Evolutionary conservation across 2,329 filamentous ascomycete genomes (phyloP), one percentile per base, ranked within the genome.

Genomic region (Aureobasidium sp.): DNA sequence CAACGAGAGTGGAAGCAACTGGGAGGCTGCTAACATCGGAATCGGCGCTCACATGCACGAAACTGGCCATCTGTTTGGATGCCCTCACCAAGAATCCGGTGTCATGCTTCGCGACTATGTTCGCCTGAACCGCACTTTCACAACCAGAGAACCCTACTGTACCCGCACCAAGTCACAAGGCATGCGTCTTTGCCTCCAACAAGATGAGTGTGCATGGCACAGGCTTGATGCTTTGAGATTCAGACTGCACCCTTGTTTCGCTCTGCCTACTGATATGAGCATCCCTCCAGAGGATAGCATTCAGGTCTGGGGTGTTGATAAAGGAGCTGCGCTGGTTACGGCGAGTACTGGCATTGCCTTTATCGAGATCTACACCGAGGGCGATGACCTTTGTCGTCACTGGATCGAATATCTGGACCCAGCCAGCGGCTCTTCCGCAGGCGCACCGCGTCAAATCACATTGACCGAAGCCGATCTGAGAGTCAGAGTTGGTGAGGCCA

Each of bases 1-100:
- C 71, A 88, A 88, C 66, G 89, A 96, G 65, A 87, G 86, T 7
- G 92, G 92, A 25, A 95, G 89, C 70, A 94, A 86, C 49, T 97
- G 93, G 93, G 93, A 97, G 72, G 86, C 91, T n/a, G 91, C 90
- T 27, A 95, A 93, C 67, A 88, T 96, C 63, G 92, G 92, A 31
- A 95, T 97, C 65, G 93, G 93, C 8, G 92, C 90, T 10, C 93
- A 97, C 73, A 74, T 97, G 50, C 93, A 95, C 72, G 91, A 96
- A 74, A 88, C 88, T 0, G 93, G 93, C 3, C 93, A 95, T 74
- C 74, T 96, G 23, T 88, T 97, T 66, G 93, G 93, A 53, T 95
- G 90, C 65, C 90, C 90, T 10, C 89, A 95, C 70, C 90, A 95
- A 70, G 90, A 94, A 69, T 88, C 79, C 29, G 93, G 94, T n/a